These are phyloP conservation scores for Phylloporus scabripes DNA, from an alignment of 768 basidiomycete species.

Conservation along the genomic window DNA sequence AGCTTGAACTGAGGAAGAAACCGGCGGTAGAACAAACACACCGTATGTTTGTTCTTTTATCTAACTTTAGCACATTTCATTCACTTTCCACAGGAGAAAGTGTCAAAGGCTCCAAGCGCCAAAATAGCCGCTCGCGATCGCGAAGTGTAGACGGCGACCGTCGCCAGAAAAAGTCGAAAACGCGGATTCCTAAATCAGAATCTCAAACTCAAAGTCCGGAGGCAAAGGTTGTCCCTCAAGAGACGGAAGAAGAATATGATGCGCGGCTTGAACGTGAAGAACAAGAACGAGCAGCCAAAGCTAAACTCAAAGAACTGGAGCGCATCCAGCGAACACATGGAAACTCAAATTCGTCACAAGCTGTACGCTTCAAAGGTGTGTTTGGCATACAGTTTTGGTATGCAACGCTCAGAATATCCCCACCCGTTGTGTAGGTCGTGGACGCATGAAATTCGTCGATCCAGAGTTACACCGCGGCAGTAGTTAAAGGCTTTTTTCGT, in stretches of 20 bases:
- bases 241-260: conserved; percentile 73
- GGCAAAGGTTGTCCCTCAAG: conserved; percentile 25
- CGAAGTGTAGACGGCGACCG: conserved; percentile 25
- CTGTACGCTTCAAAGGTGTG: conserved; percentile 63
- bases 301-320: conserved; percentile 45
- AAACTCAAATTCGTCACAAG: conserved; percentile 31
- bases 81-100: conserved; percentile 5
- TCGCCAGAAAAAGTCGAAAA: conserved; percentile 27
- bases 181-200: conserved; percentile 3
- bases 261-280: conserved; percentile 63
- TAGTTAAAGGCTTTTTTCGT: conserved; percentile 2
- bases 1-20: conserved; percentile 61
- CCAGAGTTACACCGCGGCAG: conserved; percentile 41
- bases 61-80: background rate
- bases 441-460: conserved; percentile 63
- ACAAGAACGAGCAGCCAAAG: conserved; percentile 47
- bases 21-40: conserved; percentile 4
- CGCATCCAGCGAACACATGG: conserved; percentile 38
- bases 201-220: background rate
- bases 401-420: background rate
- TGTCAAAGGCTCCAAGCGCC: conserved; percentile 18
- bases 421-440: conserved; percentile 41
- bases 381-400: background rate
- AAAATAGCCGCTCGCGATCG: conserved; percentile 22
- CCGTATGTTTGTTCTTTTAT: conserved; percentile 7